Evolutionary conservation across 2,329 filamentous ascomycete species (phyloP).

Genomic region (Alternaria arbusti): DNA sequence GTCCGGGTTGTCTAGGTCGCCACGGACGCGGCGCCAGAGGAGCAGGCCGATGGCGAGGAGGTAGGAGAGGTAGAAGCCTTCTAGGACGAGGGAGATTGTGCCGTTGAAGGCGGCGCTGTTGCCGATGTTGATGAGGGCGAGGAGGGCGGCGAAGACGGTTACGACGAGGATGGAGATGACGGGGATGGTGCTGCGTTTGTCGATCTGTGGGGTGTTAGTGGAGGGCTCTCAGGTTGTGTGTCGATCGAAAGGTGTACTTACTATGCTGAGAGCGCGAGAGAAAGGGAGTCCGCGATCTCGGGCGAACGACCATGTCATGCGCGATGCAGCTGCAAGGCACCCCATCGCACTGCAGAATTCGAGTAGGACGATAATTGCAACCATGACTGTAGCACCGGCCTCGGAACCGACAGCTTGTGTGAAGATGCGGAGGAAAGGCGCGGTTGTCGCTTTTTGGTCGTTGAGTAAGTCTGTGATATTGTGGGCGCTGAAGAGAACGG

Average conservation of each 20-base stretch:
- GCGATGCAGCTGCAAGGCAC: conserved; percentile 50
- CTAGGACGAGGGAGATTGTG: conserved; percentile 44
- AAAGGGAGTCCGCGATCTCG: conserved; percentile 53
- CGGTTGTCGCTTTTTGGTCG: conserved; percentile 22
- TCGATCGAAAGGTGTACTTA: conserved; percentile 8
- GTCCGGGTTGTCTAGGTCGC: conserved; percentile 34
- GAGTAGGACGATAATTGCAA: conserved; percentile 50
- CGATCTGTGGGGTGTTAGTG: conserved; percentile 33
- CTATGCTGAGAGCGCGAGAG: conserved; percentile 37
- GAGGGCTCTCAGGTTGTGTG: neutral
- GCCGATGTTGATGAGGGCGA: conserved; percentile 61
- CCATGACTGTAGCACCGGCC: conserved; percentile 57
- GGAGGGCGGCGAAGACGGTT: conserved; percentile 51
- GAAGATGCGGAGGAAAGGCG: conserved; percentile 61
- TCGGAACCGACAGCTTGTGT: conserved; percentile 36
- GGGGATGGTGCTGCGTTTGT: conserved; percentile 49
- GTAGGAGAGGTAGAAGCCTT: conserved; percentile 48
- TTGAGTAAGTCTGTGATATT: conserved; percentile 32
- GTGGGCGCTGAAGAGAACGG: conserved; percentile 50
- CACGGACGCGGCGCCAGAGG: conserved; percentile 45
- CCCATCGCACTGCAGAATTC: conserved; percentile 52
- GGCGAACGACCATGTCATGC: conserved; percentile 54
- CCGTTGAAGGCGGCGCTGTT: conserved; percentile 50
- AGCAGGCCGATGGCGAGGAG: conserved; percentile 41
- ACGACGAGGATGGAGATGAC: conserved; percentile 57